Evolutionary conservation across 805 yeast genomes (phyloP).

Genomic region (Schizosaccharomyces lindneri): DNA sequence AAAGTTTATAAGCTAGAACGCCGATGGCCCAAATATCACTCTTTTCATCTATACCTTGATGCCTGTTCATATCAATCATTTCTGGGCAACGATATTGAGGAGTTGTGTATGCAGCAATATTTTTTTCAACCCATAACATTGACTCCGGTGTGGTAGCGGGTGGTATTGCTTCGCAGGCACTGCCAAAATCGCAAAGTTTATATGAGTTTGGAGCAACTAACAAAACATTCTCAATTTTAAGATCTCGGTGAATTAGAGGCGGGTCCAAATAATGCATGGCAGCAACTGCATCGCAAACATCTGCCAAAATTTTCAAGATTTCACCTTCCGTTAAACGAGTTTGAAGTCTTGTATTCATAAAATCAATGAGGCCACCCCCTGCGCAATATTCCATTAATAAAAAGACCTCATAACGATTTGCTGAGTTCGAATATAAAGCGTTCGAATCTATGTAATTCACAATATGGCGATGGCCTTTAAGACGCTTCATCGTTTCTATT

Average conservation of each 20-base stretch:
- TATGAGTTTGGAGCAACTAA: constrained; percentile 41
- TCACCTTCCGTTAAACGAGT: constrained; percentile 56
- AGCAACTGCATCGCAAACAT: constrained; percentile 52
- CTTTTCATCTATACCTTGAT: constrained; percentile 70
- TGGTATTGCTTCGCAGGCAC: constrained; percentile 32
- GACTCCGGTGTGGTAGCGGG: constrained; percentile 58
- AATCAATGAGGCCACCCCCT: constrained; percentile 53
- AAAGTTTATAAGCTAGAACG: constrained; percentile 63
- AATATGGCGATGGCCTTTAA: constrained; percentile 51
- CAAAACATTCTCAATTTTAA: constrained; percentile 81
- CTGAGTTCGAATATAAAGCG: constrained; percentile 39
- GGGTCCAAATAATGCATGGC: constrained; percentile 55
- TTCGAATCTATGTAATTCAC: constrained; percentile 88
- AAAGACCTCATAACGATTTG: constrained; percentile 52
- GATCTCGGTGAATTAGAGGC: constrained; percentile 69
- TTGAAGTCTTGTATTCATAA: constrained; percentile 64
- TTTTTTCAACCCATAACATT: constrained; percentile 51
- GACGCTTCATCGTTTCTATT: constrained; percentile 87
- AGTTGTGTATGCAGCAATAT: constrained; percentile 72
- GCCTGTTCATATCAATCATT: constrained; percentile 71
- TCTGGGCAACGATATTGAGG: constrained; percentile 92
- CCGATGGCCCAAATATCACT: constrained; percentile 96
- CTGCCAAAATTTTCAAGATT: constrained; percentile 60
- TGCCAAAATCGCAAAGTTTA: constrained; percentile 84
- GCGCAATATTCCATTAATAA: constrained; percentile 74